phyloP scores from a whole-genome alignment of 768 basidiomycete genomes.

The Sporobolomyces phaffii region DNA sequence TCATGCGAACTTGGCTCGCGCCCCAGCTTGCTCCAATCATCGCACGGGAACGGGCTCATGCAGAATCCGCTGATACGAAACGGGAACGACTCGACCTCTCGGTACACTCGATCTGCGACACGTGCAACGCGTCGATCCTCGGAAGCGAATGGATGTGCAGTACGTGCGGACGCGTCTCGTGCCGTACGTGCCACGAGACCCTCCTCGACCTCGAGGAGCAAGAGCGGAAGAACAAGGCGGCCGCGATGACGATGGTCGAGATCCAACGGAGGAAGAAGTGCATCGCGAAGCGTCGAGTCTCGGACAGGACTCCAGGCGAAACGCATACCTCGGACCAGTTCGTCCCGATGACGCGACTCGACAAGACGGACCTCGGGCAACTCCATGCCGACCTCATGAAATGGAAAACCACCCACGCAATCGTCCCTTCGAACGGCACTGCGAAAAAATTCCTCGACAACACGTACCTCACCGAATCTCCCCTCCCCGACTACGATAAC shows the following conservation, averaged over 20 bases:
- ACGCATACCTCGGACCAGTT: neutral
- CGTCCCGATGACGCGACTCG: conserved; percentile 7
- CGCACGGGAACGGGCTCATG: conserved; percentile 6
- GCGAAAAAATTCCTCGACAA: conserved; percentile 10
- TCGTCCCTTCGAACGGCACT: neutral
- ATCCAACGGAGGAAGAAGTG: conserved; percentile 29
- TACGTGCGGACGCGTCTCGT: conserved; percentile 27
- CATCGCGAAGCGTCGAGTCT: conserved; percentile 28
- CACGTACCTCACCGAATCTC: neutral
- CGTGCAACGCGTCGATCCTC: conserved; percentile 19
- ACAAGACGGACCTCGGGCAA: conserved; percentile 6
- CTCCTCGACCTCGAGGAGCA: conserved; percentile 1
- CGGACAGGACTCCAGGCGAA: neutral
- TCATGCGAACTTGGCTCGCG: conserved; percentile 30
- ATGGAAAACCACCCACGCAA: conserved; percentile 5
- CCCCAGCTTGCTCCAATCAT: conserved; percentile 1
- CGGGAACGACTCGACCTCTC: conserved; percentile 11
- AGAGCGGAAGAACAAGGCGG: neutral
- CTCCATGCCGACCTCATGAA: neutral
- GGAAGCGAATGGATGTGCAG: conserved; percentile 24
- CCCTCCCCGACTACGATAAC: conserved; percentile 10
- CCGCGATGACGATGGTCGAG: neutral
- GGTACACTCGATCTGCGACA: conserved; percentile 19
- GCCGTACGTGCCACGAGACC: conserved; percentile 11
- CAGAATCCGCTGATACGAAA: neutral